Evolutionary conservation across 2,329 filamentous ascomycete species (phyloP).

Genomic region (Alternaria gansuensis): DNA sequence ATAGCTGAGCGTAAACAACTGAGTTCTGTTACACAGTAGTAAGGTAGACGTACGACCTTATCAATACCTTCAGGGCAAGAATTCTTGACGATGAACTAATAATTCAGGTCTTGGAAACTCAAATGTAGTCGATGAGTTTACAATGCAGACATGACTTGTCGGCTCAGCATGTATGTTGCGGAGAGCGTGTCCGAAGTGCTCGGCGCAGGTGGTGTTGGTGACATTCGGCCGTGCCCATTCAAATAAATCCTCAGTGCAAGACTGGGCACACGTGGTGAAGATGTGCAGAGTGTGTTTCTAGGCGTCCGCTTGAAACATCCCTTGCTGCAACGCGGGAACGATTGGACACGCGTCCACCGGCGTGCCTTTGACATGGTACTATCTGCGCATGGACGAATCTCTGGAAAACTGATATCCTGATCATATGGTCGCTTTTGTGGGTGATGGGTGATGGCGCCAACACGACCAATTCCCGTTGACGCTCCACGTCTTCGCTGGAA

Average conservation of each 20-base stretch:
- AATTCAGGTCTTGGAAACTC: neutral
- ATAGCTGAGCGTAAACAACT: neutral
- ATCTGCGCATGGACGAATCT: neutral
- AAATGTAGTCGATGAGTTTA: neutral
- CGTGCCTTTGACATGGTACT: neutral
- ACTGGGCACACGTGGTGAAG: conserved; percentile 8
- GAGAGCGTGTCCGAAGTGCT: neutral
- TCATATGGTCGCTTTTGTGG: neutral
- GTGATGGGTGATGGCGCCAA: neutral
- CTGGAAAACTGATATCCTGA: neutral
- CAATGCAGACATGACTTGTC: neutral
- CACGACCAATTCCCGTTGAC: neutral
- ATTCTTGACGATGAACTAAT: neutral
- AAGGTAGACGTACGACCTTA: neutral
- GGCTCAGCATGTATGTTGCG: neutral
- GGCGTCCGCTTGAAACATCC: neutral
- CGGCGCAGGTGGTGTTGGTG: conserved; percentile 10
- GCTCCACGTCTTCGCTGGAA: neutral
- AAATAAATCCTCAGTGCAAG: conserved; percentile 1
- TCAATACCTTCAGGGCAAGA: neutral
- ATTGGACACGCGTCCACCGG: neutral
- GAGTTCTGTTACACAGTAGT: neutral
- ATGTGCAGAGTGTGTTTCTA: neutral
- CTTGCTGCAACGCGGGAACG: neutral
- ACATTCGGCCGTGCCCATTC: conserved; percentile 38